Base-by-base conservation (phyloP, 352 stramenopile species). In the Globisporangium cylindrosporum region DNA sequence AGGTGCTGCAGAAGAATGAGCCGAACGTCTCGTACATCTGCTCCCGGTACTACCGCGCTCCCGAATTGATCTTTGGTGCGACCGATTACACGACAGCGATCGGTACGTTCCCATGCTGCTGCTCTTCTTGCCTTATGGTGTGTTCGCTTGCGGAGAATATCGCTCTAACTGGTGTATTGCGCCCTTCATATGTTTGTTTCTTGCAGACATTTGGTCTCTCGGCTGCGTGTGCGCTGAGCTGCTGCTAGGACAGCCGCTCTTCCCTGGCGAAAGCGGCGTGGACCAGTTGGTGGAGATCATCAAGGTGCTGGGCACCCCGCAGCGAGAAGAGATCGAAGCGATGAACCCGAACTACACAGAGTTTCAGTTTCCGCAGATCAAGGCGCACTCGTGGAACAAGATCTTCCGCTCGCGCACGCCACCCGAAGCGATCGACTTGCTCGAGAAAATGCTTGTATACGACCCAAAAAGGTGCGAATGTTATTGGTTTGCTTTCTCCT, bases 331-430 rank as follows among this genome's bases (percentile, higher is more conserved):
- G 79, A 99, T 99, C 53, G 82, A 96, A 70, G 91, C 92, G 24
- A 99, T 99, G 98, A 99, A 99, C 78, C 97, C 96, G 6, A 99
- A 99, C 76, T 99, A 99, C 80, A 99, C 97, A 48, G 97, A 99
- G 80, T 99, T 99, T 76, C 99, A 99, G 78, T 99, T 99, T 74
- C 98, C 98, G 29, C 96, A 99, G 73, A 99, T 99, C 84, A 98
- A 98, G 75, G 97, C 94, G 20, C 97, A 99, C 74, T 97, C 97
- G 63, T 99, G 97, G 97, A 96, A 95, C 72, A 98, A 99, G 76
- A 97, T 99, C 62, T 98, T 98, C 69, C 93, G 93, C 46, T 98
- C 89, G 66, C 94, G 96, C 73, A 98, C 93, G 61, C 94, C 95
- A 8, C 90, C 97, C 24, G 93, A 99, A 68, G 97, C 97, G 22